Evolutionary conservation across 1,139 yeast species (phyloP).

Genomic region (Taphrina flavorubra): DNA sequence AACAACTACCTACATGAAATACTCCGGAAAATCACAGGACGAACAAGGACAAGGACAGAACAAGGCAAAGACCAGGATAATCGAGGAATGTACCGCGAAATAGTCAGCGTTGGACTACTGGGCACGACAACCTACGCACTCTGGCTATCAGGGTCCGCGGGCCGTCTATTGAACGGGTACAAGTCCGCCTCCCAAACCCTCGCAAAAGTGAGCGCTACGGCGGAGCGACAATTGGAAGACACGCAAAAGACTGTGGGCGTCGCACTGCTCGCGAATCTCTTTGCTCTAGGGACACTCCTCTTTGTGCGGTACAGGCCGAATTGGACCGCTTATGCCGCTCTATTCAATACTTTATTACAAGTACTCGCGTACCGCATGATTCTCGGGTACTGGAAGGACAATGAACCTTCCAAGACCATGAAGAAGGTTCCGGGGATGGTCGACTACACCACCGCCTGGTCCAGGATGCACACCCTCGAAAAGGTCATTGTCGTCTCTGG

Average conservation of each 20-base stretch:
- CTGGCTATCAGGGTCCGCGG: slow-evolving; percentile 11
- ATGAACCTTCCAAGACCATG: slow-evolving; percentile 6
- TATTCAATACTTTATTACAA: slow-evolving; percentile 17
- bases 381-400: slow-evolving; percentile 26
- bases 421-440: slow-evolving; percentile 16
- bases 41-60: too few relatives aligned
- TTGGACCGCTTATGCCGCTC: slow-evolving; percentile 15
- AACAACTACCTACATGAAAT: too few relatives aligned
- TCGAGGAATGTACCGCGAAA: slow-evolving; percentile 3
- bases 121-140: slow-evolving; percentile 14
- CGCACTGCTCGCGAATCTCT: not conserved
- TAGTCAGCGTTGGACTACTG: not conserved
- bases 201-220: slow-evolving; percentile 21
- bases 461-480: slow-evolving; percentile 12
- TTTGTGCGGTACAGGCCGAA: not conserved
- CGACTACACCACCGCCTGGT: slow-evolving; percentile 23
- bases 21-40: too few relatives aligned
- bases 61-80: too few relatives aligned
- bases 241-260: slow-evolving; percentile 25
- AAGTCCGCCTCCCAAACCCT: slow-evolving; percentile 6
- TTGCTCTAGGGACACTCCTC: not conserved
- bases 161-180: slow-evolving; percentile 3
- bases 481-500: slow-evolving; percentile 6
- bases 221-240: not conserved
- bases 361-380: slow-evolving; percentile 12